Base-by-base conservation (phyloP, 306 rosid genomes). In the Prunus davidiana region DNA sequence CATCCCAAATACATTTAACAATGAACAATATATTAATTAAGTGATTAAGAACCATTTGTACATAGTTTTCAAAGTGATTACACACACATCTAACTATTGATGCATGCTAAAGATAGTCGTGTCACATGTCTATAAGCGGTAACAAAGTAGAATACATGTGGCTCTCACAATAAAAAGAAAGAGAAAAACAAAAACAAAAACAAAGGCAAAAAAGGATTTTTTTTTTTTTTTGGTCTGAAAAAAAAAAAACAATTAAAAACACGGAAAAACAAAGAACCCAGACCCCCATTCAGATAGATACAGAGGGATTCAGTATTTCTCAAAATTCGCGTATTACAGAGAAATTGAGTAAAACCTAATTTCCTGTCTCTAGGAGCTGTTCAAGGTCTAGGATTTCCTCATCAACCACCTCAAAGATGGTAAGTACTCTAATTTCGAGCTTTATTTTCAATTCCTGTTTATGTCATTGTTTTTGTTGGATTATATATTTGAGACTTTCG, bases 341-440 rank as follows among this genome's bases (percentile, higher is more conserved):
- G 54, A 63, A 13, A 46, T 76, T 63, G 74, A 11, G 14, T 4
- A 67, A 79, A 72, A 81, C 87, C 79, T 79, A 72, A 24, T 67
- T 65, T 72, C 51, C 72, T 79, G 75, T 71, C 69, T 20, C 61
- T 15, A 25, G 7, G 50, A 55, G 25, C 78, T 30, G 50, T 30
- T 71, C 64, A 50, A 60, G 67, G 43, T 41, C 28, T 41, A 28
- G n/a, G 30, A 25, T 73, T 58, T 46, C 5, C 27, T 25, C 30
- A 20, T 22, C 50, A 1, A 7, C 58, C 46, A 12, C 50, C 77
- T 67, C 65, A 27, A 72, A 38, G 38, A 85, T 85, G 84, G 86
- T 85, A 5, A 16, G 77, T 49, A 8, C 71, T 74, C 77, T 6
- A 47, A 45, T 27, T 30, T 72, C 3, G 68, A 56, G 28, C 28